Conservation (phyloP, 164 flowering plant genomes). For the Annona squamosa region DNA sequence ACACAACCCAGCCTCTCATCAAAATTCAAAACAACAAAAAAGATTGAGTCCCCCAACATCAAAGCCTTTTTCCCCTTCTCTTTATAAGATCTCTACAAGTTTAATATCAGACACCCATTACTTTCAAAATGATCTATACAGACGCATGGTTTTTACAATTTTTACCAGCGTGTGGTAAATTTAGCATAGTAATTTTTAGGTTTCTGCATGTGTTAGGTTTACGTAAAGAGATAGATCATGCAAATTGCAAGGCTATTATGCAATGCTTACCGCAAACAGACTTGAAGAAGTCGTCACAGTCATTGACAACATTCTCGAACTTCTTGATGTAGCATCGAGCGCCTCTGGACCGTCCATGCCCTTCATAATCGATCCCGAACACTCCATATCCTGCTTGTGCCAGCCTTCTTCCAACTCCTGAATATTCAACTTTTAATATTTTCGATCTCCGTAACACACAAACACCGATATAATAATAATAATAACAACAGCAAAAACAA, state of each 20-base stretch:
- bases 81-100: too few species aligned
- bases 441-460: neutral
- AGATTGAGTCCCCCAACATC: too few species aligned
- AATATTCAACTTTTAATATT: neutral
- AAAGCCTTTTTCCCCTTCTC: too few species aligned
- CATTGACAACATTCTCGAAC: slow-evolving; percentile 70
- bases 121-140: too few species aligned
- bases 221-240: too few species aligned
- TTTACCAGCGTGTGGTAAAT: too few species aligned
- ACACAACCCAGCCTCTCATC: neutral
- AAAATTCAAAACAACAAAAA: too few species aligned
- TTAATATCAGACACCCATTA: too few species aligned
- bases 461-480: neutral
- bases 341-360: slow-evolving; percentile 89
- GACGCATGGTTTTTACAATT: too few species aligned
- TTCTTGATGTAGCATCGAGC: slow-evolving; percentile 89
- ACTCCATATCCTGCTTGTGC: slow-evolving; percentile 74
- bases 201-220: too few species aligned
- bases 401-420: slow-evolving; percentile 63
- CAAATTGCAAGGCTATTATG: too few species aligned
- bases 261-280: slow-evolving; percentile 58
- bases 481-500: neutral
- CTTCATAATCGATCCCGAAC: slow-evolving; percentile 87
- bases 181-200: too few species aligned
- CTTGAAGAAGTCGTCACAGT: slow-evolving; percentile 64